Evolutionary conservation across 169 alveolate genomes (phyloP), one percentile per base, ranked within the genome.

Genomic region (Cryptosporidium meleagridis): DNA sequence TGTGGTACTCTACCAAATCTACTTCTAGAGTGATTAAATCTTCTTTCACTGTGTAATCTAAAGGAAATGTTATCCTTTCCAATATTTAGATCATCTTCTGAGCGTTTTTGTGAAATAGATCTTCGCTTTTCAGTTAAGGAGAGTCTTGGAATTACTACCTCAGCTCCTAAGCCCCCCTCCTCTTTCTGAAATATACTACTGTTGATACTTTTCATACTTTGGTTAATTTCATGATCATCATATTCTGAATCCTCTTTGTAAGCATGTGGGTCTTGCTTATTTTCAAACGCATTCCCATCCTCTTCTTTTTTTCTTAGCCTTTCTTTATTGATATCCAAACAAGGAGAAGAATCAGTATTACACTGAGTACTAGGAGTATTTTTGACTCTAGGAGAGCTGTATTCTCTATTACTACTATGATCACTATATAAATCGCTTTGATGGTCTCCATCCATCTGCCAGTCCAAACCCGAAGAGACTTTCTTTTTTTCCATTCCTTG

Each of bases 341-440:
- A 35, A 14, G 86, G 86, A 14, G 86, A 73, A 7, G 86, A 73
- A 16, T 73, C 86, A 2, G 86, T 55, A 73, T 73, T 73, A 4
- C 68, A 73, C 16, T 73, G 68, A 53, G 86, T 73, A 33, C 86
- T 73, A 1, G 86, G 86, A 26, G 86, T 73, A 14, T 51, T 26
- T 16, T 73, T 73, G 29, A 59, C 55, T 41, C 37, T 70, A 18
- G 86, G 86, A 53, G 86, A 73, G 12, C 55, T 55, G 3, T 26
- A n/a, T 26, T 70, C 23, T 16, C 35, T 23, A 10, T 35, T 44
- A 37, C 41, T 31, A 37, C 44, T 31, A 31, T 39, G 9, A 35
- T 35, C 55, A 48, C 55, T 48, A 48, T 48, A 48, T 48, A 21
- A 16, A 12, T 21, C 55, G 21, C 55, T 48, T 48, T 48, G 48